These are phyloP conservation scores for Boletus vermiculosoides DNA, from an alignment of 768 basidiomycete species.

Conservation along the genomic window DNA sequence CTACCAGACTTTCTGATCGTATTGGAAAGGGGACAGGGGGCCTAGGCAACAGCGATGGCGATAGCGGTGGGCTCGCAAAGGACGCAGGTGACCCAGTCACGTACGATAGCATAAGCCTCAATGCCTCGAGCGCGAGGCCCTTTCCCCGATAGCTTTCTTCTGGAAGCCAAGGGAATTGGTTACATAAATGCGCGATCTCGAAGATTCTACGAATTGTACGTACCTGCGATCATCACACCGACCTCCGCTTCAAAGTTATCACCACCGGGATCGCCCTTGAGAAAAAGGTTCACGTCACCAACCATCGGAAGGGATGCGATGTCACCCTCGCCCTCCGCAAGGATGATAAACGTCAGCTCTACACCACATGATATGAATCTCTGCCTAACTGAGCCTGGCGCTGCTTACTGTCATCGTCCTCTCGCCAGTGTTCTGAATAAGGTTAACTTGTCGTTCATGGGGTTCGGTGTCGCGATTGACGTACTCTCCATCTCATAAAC, in stretches of 20 bases:
- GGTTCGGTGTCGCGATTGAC: conserved; percentile 14
- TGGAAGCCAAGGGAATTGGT: conserved; percentile 26
- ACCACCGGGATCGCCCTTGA: conserved; percentile 51
- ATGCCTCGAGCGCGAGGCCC: conserved; percentile 62
- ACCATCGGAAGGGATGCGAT: conserved; percentile 61
- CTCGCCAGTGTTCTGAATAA: conserved; percentile 73
- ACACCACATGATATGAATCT: conserved; percentile 10
- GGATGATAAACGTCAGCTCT: conserved; percentile 90
- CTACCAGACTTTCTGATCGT: conserved; percentile 52
- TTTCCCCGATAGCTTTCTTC: conserved; percentile 66
- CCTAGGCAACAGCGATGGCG: conserved; percentile 18
- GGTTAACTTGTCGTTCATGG: neutral
- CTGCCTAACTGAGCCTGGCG: neutral
- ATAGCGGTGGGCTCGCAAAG: conserved; percentile 11
- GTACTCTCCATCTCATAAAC: conserved; percentile 90
- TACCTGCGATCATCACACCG: conserved; percentile 93
- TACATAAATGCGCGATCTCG: neutral
- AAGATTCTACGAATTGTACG: neutral
- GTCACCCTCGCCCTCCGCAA: conserved; percentile 40
- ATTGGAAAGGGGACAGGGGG: conserved; percentile 44
- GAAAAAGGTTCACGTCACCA: conserved; percentile 91
- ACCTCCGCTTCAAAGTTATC: conserved; percentile 70
- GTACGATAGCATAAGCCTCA: conserved; percentile 68
- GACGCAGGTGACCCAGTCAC: conserved; percentile 46
- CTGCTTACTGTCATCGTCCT: conserved; percentile 74